Base-by-base conservation (phyloP, 306 rosid genomes). In the Quercus ilex region DNA sequence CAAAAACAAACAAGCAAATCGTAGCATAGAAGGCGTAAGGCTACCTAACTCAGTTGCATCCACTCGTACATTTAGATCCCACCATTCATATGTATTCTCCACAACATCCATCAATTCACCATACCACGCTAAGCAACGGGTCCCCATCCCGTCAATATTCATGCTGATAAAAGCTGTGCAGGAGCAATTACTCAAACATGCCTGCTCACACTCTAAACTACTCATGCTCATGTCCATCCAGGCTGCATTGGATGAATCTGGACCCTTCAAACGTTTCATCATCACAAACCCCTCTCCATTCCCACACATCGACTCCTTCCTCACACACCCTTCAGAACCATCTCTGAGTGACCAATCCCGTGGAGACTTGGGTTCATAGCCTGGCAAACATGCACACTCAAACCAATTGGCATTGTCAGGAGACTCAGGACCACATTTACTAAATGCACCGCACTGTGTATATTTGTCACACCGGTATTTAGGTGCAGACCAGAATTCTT, bases 81-180 rank as follows among this genome's bases (percentile, higher is more conserved):
- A 15, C 20, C 82, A 77, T 1, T 73, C 79, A 38, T 11, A 19
- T 9, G 78, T 4, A 78, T 76, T 31, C 73, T 28, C 71, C 35
- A 38, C 25, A 70, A 73, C 51, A 51, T 84, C 90, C 75, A 81
- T 38, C 46, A 87, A 67, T 19, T 55, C 60, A 30, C 80, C 38
- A 56, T 74, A 78, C 85, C 84, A 84, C 12, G 67, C 59, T 73
- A 87, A 79, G 55, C 90, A 84, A 21, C 58, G 69, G 35, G 49
- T 67, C n/a, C 69, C 75, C 11, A 9, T 51, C 10, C 69, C 75
- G 8, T 77, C 74, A 25, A 65, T 73, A 33, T 33, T 33, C 35
- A 33, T 33, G 35, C 35, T 33, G 35, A 33, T 33, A 33, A 33
- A 33, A 33, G 6, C 35, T 33, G 6, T 33, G 35, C 35, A 33